Evolutionary conservation across 805 yeast genomes (phyloP).

Genomic region (Maudiozyma barnettii): DNA sequence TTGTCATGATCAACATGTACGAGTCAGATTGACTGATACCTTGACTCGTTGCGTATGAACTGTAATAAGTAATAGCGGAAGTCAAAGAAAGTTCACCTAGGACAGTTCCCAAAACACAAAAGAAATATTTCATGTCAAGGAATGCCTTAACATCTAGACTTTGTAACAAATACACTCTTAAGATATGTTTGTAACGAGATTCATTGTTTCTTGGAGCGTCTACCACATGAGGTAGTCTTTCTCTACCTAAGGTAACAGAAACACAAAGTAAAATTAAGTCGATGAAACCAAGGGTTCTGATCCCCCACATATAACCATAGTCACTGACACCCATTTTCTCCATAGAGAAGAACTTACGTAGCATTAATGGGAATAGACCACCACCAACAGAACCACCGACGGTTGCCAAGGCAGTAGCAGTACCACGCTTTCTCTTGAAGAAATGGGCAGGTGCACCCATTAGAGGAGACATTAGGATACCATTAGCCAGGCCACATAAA

Average conservation of each 20-base stretch:
- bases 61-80: constrained; percentile 38
- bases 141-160: constrained; percentile 31
- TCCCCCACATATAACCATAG: constrained; percentile 48
- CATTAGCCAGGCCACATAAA: constrained; percentile 47
- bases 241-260: constrained; percentile 31
- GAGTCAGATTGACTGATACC: constrained; percentile 35
- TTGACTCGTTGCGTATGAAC: constrained; percentile 41
- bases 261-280: constrained; percentile 29
- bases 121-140: constrained; percentile 36
- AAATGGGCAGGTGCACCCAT: constrained; percentile 56
- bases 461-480: constrained; percentile 47
- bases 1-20: constrained; percentile 38
- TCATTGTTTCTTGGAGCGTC: constrained; percentile 14
- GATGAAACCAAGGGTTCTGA: constrained; percentile 41
- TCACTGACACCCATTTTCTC: constrained; percentile 15
- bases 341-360: constrained; percentile 35
- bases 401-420: constrained; percentile 40
- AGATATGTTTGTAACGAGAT: constrained; percentile 15
- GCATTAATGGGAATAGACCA: constrained; percentile 42
- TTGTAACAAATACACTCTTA: constrained; percentile 25
- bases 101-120: constrained; percentile 36
- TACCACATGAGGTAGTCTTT: constrained; percentile 38
- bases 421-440: constrained; percentile 49
- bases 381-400: constrained; percentile 50
- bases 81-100: constrained; percentile 39